These are phyloP conservation scores for Nadsonia commutata DNA, from an alignment of 1,139 yeast species.

Conservation along the genomic window DNA sequence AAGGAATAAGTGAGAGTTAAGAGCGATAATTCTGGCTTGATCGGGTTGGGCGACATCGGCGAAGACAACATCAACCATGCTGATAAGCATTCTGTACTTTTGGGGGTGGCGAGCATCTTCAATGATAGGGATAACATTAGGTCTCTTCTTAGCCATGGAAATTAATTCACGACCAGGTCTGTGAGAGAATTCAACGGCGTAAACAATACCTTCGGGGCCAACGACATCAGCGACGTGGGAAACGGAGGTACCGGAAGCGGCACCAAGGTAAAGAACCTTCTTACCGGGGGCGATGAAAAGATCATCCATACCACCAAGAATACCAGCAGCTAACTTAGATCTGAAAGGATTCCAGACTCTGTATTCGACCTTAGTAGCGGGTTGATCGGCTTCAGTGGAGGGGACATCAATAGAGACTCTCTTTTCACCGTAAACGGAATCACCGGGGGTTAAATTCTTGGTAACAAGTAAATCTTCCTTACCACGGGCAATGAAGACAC, in stretches of 20 bases:
- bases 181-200: slow-evolving; percentile 98
- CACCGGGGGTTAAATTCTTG: slow-evolving; percentile 96
- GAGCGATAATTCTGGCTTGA: slow-evolving; percentile 98
- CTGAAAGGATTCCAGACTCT: slow-evolving; percentile 99
- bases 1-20: slow-evolving; percentile 93
- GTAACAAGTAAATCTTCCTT: slow-evolving; percentile 97
- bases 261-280: slow-evolving; percentile 95
- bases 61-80: slow-evolving; percentile 96
- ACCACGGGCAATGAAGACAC: slow-evolving; percentile 97
- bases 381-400: slow-evolving; percentile 61
- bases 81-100: slow-evolving; percentile 95
- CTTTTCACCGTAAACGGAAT: slow-evolving; percentile 88
- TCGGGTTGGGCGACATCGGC: slow-evolving; percentile 99
- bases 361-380: slow-evolving; percentile 87
- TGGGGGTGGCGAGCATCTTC: slow-evolving; percentile 99
- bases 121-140: slow-evolving; percentile 94
- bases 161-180: slow-evolving; percentile 99
- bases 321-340: slow-evolving; percentile 99
- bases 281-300: slow-evolving; percentile 95
- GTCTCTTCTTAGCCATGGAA: slow-evolving; percentile 99
- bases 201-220: slow-evolving; percentile 97
- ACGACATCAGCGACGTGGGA: slow-evolving; percentile 97
- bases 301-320: slow-evolving; percentile 98
- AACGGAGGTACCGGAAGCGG: slow-evolving; percentile 98
- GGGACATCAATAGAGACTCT: slow-evolving; percentile 90